Base-by-base conservation (phyloP, 768 basidiomycete species). In the Lanmaoa pseudosensibilis region DNA sequence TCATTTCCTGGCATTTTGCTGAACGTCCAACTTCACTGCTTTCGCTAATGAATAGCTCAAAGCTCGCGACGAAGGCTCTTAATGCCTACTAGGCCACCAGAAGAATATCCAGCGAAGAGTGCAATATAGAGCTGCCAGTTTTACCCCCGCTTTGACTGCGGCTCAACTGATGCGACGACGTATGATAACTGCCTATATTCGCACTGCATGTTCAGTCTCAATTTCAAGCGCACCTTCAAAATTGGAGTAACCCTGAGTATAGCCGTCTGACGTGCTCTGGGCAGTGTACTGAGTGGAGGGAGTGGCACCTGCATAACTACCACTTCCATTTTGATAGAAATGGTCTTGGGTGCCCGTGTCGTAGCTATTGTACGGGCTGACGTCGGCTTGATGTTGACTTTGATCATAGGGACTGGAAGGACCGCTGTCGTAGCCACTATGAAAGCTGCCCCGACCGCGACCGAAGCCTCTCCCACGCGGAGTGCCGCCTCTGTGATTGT, bases 141-240 rank as follows among this genome's bases (percentile, higher is more conserved):
- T 77, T 74, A 74, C 78, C 74, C 27, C 76, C 81, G 80, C 81
- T 77, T 79, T 72, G 75, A 70, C 77, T 70, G 78, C 75, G 76
- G 73, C 71, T 71, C 64, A 72, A 68, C 61, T 52, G 70, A 69
- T 73, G 71, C 70, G 58, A 65, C 62, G 65, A 67, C 49, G 59
- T 56, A 58, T 60, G 52, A 62, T 44, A 69, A 69, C 73, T 74
- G 73, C 76, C 76, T 76, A 65, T 74, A 68, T 73, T 78, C 70
- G 72, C 75, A 66, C 71, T 70, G 71, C 54, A 67, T 66, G 65
- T 71, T 81, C 71, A 83, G 78, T 83, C 82, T 85, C 75, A 85
- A 83, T 73, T 68, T 82, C 79, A 76, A 86, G 89, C 90, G 90
- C 83, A 93, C 90, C 90, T 92, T 92, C 90, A 77, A 75, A 77